Evolutionary conservation across 2,329 filamentous ascomycete genomes (phyloP).

Genomic region (Diaporthe aspalathi): DNA sequence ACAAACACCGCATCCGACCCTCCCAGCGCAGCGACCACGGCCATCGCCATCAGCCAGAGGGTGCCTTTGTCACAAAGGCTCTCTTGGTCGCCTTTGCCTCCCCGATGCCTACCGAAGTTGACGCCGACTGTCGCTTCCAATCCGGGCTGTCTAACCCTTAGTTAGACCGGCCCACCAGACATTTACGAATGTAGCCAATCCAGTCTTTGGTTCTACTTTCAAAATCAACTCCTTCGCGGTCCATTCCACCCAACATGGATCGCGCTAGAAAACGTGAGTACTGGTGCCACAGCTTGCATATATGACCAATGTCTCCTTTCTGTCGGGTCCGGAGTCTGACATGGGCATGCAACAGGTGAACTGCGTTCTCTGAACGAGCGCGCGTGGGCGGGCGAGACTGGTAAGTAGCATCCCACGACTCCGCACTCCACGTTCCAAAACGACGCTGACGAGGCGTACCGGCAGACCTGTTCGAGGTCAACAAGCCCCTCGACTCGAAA

Average conservation of each 20-base stretch:
- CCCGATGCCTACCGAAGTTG: slow-evolving; percentile 59
- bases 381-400: slow-evolving; percentile 90
- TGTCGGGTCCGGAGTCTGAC: slow-evolving; percentile 41
- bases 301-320: too few species aligned
- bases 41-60: slow-evolving; percentile 35
- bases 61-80: slow-evolving; percentile 40
- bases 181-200: slow-evolving; percentile 59
- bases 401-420: slow-evolving; percentile 58
- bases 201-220: slow-evolving; percentile 43
- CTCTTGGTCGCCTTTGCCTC: slow-evolving; percentile 42
- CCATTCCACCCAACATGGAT: slow-evolving; percentile 66
- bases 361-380: slow-evolving; percentile 87
- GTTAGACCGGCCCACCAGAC: slow-evolving; percentile 48
- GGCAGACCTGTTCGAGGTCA: slow-evolving; percentile 81
- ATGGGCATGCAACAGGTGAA: slow-evolving; percentile 72
- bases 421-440: slow-evolving; percentile 36
- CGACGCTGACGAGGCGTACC: slow-evolving; percentile 12
- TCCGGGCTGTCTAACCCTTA: slow-evolving; percentile 57
- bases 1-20: background rate
- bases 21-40: slow-evolving; percentile 16
- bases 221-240: slow-evolving; percentile 46
- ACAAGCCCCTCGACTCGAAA: slow-evolving; percentile 87
- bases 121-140: slow-evolving; percentile 55
- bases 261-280: slow-evolving; percentile 71
- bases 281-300: background rate